Base-by-base conservation (phyloP, 306 rosid species). In the Rosa persica region DNA sequence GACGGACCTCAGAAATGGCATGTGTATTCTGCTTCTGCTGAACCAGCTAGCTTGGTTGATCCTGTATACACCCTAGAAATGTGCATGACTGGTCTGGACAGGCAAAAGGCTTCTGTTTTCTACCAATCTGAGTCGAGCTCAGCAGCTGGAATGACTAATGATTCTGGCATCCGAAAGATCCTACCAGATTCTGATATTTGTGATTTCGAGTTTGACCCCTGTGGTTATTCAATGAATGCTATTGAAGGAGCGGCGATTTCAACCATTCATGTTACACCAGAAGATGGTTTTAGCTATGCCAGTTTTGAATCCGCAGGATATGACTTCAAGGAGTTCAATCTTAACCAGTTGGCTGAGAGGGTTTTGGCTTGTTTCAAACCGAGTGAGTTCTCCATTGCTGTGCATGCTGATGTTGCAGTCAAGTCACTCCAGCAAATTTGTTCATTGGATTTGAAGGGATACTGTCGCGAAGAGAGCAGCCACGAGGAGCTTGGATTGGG, bases 51-150 rank as follows among this genome's bases (percentile, higher is more conserved):
- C 65, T 23, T 78, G 16, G 6, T 0, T 3, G 84, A 85, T 38
- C 60, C 79, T 73, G 83, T 82, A 47, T 90, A 80, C 83, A 85
- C 94, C 2, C 80, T 90, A 0, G 94, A 90, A 80, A 90, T 90
- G 90, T 90, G 94, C 82, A 86, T 90, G 94, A 90, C 92, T 54
- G 90, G 92, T 49, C 46, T 90, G 71, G 92, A 88, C 73, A 81
- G 75, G 46, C 87, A 72, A 40, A 90, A 85, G 77, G 68, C 94
- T 22, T 70, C 36, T 1, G 90, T 90, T 36, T 90, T 90, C 81
- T 90, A 30, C 85, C 88, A 90, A 73, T 75, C 83, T 0, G 83
- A 79, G 60, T 80, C 83, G 4, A 79, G 73, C 76, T 85, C 87
- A 12, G 92, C 89, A 1, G 86, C 90, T 25, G 6, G 12, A 15